Conservation (phyloP, 352 stramenopile species). For the Globisporangium nunn region DNA sequence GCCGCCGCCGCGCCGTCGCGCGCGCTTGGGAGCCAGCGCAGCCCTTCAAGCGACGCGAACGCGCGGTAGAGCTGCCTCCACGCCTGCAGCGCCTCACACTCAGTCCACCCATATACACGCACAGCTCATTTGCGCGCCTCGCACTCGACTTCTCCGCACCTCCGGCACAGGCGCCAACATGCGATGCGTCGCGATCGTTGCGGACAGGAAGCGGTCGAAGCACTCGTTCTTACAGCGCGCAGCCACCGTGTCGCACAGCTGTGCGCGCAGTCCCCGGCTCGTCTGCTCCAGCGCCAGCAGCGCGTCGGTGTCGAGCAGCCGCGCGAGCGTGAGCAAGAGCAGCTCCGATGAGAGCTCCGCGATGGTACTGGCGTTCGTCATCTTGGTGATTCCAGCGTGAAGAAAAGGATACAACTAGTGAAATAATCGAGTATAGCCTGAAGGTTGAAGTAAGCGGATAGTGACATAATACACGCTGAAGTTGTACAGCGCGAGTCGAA, state of each 20-base stretch:
- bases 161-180: constrained; percentile 48
- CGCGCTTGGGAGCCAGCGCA: constrained; percentile 37
- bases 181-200: constrained; percentile 57
- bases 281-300: constrained; percentile 34
- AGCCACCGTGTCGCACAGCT: constrained; percentile 14
- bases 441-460: not conserved
- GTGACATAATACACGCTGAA: too few relatives aligned
- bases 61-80: constrained; percentile 54
- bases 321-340: constrained; percentile 20
- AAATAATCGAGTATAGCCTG: not conserved
- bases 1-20: constrained; percentile 39
- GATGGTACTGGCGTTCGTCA: constrained; percentile 4
- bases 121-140: too few relatives aligned
- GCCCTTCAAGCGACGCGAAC: constrained; percentile 27
- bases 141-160: constrained; percentile 7
- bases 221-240: constrained; percentile 60
- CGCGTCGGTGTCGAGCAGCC: constrained; percentile 26
- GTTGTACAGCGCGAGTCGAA: too few relatives aligned
- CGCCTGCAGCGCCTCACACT: constrained; percentile 16
- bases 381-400: not conserved
- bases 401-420: not conserved
- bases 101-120: not conserved
- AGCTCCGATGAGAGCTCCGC: constrained; percentile 31
- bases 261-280: constrained; percentile 10
- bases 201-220: constrained; percentile 45